Evolutionary conservation across 2,329 filamentous ascomycete species (phyloP).

Genomic region (Hypomyces rosellus): DNA sequence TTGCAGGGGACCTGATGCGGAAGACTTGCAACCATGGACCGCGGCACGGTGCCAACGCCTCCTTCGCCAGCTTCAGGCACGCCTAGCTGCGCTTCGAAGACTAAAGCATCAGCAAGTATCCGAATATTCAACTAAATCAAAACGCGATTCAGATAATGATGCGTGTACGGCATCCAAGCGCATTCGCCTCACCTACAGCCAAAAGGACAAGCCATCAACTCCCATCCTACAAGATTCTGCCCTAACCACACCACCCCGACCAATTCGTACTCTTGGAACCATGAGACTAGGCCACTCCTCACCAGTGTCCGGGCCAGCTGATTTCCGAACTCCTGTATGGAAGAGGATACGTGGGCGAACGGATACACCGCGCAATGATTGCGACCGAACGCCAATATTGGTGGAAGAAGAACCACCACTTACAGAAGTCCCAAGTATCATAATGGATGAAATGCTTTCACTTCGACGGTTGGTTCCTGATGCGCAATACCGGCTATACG

Average conservation of each 20-base stretch:
- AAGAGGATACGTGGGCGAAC: conserved; percentile 21
- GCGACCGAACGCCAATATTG: neutral
- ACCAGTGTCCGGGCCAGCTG: conserved; percentile 19
- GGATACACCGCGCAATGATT: conserved; percentile 5
- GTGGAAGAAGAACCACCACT: neutral
- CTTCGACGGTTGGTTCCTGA: conserved; percentile 19
- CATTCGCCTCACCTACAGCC: conserved; percentile 25
- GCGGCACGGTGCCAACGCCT: conserved; percentile 41
- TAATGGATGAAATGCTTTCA: conserved; percentile 18
- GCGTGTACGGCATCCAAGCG: conserved; percentile 18
- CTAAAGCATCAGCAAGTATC: conserved; percentile 21
- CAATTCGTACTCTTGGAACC: conserved; percentile 22
- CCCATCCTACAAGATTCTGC: neutral
- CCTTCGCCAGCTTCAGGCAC: conserved; percentile 40
- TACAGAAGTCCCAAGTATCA: conserved; percentile 7
- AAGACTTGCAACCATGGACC: conserved; percentile 36
- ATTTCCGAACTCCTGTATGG: conserved; percentile 24
- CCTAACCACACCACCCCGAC: conserved; percentile 20
- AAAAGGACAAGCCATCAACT: conserved; percentile 13
- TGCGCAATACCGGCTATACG: conserved; percentile 24
- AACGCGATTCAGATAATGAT: conserved; percentile 15
- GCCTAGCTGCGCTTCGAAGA: conserved; percentile 34
- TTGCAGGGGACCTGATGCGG: neutral
- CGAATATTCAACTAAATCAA: conserved; percentile 12
- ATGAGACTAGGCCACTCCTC: conserved; percentile 24